Conservation (phyloP, 2,329 filamentous ascomycete genomes). For the Penicillium decumbens region DNA sequence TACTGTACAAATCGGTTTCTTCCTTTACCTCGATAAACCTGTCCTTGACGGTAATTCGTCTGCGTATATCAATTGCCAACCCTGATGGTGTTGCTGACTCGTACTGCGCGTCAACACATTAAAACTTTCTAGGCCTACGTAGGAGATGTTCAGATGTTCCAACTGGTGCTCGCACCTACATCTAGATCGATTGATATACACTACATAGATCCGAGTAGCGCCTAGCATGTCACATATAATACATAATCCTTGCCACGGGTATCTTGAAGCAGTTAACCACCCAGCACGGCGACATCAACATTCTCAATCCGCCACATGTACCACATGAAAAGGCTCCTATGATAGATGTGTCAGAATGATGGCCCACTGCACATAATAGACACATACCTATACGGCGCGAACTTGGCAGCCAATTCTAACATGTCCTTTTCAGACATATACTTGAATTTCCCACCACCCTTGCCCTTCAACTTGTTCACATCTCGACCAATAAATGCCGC, state of each 20-base stretch:
- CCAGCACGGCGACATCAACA: slow-evolving; percentile 61
- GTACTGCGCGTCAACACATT: neutral
- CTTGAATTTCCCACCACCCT: slow-evolving; percentile 86
- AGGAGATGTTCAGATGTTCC: neutral
- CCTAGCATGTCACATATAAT: neutral
- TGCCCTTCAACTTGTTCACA: slow-evolving; percentile 74
- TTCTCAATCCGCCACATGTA: slow-evolving; percentile 91
- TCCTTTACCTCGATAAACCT: slow-evolving; percentile 15
- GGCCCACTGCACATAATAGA: neutral
- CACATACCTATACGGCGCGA: slow-evolving; percentile 70
- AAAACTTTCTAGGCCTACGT: neutral
- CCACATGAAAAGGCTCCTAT: slow-evolving; percentile 90
- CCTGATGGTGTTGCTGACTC: neutral
- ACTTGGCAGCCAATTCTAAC: slow-evolving; percentile 72
- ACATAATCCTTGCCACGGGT: neutral
- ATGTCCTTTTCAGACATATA: slow-evolving; percentile 96
- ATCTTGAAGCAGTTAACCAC: slow-evolving; percentile 10
- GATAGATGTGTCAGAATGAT: neutral
- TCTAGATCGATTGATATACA: neutral
- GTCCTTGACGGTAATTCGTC: neutral
- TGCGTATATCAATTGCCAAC: neutral
- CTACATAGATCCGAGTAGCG: neutral
- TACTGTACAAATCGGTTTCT: slow-evolving; percentile 42
- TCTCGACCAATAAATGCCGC: slow-evolving; percentile 80
- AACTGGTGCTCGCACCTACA: neutral